Evolutionary conservation across 345 rosid species (phyloP), one percentile per base, ranked within the genome.

Genomic region (Populus tremula): DNA sequence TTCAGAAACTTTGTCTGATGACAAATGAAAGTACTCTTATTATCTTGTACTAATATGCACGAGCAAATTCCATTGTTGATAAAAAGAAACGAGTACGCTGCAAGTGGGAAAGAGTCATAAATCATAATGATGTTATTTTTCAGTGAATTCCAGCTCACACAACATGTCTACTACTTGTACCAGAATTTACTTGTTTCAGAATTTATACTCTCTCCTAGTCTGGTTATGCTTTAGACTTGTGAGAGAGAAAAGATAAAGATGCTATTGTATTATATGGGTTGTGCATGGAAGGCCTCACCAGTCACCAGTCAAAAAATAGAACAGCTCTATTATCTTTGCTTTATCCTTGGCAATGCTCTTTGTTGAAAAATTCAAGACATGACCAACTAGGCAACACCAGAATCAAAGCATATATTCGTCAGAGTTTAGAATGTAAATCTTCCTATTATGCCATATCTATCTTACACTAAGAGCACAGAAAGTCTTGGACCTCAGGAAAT

Each of bases 391-490:
- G 39, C 36, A 72, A 65, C 59, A 43, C 27, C 38, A 6, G 69
- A 73, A 59, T 68, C 67, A 61, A 67, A 73, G 73, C 49, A 66
- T 78, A 43, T 11, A 14, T 20, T 50, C 38, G 0, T 1, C 35
- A 61, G 82, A 74, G 61, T 69, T 74, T 74, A 31, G 78, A 74
- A 63, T 69, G 20, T 18, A 74, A 49, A 74, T 79, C 82, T 45
- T 8, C 33, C 12, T 21, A 49, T 61, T 35, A 4, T 79, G 39
- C 71, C 56, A 35, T 35, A 36, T 61, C 43, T 38, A 36, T 45
- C 65, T 23, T 36, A 14, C 62, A 68, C 2, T 20, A 27, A 41
- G 31, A 35, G 1, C 54, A 29, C 25, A 2, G 1, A 47, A 6
- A 20, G 18, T 14, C 17, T 3, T 29, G 5, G 45, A 13, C 33